These are phyloP conservation scores for Pseudozyma sp. DNA, from an alignment of 1,284 basidiomycete genomes.

Conservation along the genomic window DNA sequence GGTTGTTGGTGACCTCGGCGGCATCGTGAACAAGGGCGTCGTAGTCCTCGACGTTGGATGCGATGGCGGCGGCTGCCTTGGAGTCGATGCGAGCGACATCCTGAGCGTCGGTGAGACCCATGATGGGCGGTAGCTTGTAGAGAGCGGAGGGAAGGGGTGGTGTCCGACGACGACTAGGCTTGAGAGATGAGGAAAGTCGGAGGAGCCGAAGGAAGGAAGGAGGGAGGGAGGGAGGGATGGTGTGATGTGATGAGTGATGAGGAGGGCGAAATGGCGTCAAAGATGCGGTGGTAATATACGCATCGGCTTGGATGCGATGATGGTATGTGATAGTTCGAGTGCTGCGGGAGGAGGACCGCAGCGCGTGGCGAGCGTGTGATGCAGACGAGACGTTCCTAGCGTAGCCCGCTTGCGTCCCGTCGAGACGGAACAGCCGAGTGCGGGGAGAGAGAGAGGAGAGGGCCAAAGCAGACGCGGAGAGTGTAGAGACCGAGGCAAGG, in stretches of 20 bases:
- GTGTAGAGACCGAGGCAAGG: slow-evolving; percentile 15
- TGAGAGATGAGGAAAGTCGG: not conserved
- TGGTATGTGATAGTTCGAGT: not conserved
- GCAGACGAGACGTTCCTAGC: slow-evolving; percentile 1
- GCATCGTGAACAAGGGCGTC: slow-evolving; percentile 69
- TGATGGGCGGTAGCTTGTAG: slow-evolving; percentile 4
- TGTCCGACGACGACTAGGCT: not conserved
- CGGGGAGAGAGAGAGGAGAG: slow-evolving; percentile 14
- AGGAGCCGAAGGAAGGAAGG: not conserved
- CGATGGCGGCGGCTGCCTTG: slow-evolving; percentile 51
- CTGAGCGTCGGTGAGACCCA: slow-evolving; percentile 22
- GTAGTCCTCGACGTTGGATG: slow-evolving; percentile 60
- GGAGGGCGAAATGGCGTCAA: slow-evolving; percentile 2
- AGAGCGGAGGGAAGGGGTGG: not conserved
- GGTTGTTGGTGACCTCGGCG: slow-evolving; percentile 65
- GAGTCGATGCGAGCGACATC: slow-evolving; percentile 58
- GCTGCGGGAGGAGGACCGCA: slow-evolving; percentile 8
- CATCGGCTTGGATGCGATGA: not conserved
- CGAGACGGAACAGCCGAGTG: slow-evolving; percentile 1
- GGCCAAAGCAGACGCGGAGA: slow-evolving; percentile 7
- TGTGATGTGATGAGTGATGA: slow-evolving; percentile 11
- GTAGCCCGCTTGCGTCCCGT: not conserved
- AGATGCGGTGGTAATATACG: slow-evolving; percentile 32
- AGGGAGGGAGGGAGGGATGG: slow-evolving; percentile 3
- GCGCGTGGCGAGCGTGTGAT: slow-evolving; percentile 1